Evolutionary conservation across 192 early-diverging fungal genomes (phyloP).

Genomic region (Piromyces sp.): DNA sequence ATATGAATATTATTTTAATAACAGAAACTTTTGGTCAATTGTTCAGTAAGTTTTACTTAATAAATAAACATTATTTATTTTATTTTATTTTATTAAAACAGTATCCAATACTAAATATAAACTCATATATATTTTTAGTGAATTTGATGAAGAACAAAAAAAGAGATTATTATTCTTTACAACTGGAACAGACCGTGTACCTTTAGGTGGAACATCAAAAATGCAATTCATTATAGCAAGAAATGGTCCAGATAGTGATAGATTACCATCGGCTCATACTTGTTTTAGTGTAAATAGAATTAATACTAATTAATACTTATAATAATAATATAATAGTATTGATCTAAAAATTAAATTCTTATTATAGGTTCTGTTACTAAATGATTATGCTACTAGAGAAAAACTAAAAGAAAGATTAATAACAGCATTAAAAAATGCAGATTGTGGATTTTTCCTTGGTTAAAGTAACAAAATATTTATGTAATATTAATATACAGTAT

Average conservation of each 20-base stretch:
- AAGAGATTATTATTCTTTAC: slow-evolving; percentile 76
- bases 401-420: slow-evolving; percentile 57
- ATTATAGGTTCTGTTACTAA: slow-evolving; percentile 67
- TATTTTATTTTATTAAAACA: too few relatives aligned
- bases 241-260: slow-evolving; percentile 64
- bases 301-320: too few relatives aligned
- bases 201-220: slow-evolving; percentile 69
- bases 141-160: slow-evolving; percentile 54
- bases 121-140: neutral
- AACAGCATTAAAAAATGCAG: slow-evolving; percentile 22
- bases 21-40: slow-evolving; percentile 65
- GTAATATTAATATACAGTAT: too few relatives aligned
- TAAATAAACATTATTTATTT: too few relatives aligned
- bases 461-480: too few relatives aligned
- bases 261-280: slow-evolving; percentile 80
- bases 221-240: slow-evolving; percentile 71
- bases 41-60: slow-evolving; percentile 21
- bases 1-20: neutral
- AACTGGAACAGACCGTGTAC: slow-evolving; percentile 80
- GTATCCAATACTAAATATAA: too few relatives aligned
- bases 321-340: too few relatives aligned
- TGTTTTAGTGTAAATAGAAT: slow-evolving; percentile 24
- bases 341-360: too few relatives aligned
- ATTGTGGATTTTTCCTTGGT: neutral
- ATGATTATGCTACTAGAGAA: slow-evolving; percentile 61